A percentile compares a stretch with the other conserved stretches of the same genome.
Evolutionary conservation across 1,284 basidiomycete genomes (phyloP).

Genomic region (Boletus coffeatus): DNA sequence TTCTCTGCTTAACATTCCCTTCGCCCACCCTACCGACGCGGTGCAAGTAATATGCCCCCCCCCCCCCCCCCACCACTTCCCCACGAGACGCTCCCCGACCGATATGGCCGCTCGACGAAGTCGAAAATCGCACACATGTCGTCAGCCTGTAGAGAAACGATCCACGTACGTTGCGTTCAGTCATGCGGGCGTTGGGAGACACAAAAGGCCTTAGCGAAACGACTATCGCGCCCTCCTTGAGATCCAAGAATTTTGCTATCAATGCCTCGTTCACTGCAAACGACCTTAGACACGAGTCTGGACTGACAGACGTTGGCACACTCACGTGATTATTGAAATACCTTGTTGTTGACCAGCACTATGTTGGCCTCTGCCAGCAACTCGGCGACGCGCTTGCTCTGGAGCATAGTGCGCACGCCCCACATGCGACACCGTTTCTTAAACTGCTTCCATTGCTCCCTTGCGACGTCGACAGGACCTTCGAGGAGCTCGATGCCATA

Average conservation of each 20-base stretch:
- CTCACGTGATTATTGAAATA: constrained; percentile 65
- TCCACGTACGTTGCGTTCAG: constrained; percentile 61
- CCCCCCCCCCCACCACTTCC: constrained; percentile 58
- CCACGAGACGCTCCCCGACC: constrained; percentile 72
- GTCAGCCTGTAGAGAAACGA: constrained; percentile 43
- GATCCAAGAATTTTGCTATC: constrained; percentile 67
- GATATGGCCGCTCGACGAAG: constrained; percentile 60
- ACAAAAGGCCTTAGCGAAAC: constrained; percentile 75
- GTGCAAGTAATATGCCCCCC: constrained; percentile 69
- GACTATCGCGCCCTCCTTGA: constrained; percentile 76
- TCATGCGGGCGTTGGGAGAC: constrained; percentile 58
- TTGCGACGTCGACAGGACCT: constrained; percentile 59
- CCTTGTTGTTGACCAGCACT: constrained; percentile 75
- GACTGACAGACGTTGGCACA: constrained; percentile 13
- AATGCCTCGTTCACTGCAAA: constrained; percentile 70
- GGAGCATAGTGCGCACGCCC: constrained; percentile 65
- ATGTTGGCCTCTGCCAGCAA: constrained; percentile 66
- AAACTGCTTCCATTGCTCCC: constrained; percentile 57
- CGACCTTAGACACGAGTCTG: neutral
- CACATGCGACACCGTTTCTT: constrained; percentile 66
- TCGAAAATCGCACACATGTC: constrained; percentile 74
- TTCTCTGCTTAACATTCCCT: constrained; percentile 45
- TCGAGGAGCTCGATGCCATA: constrained; percentile 68
- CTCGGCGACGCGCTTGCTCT: constrained; percentile 52
- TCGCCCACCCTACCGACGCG: constrained; percentile 68